phyloP scores from a whole-genome alignment of 2,329 filamentous ascomycete species.

The Cyclaneusma minus region DNA sequence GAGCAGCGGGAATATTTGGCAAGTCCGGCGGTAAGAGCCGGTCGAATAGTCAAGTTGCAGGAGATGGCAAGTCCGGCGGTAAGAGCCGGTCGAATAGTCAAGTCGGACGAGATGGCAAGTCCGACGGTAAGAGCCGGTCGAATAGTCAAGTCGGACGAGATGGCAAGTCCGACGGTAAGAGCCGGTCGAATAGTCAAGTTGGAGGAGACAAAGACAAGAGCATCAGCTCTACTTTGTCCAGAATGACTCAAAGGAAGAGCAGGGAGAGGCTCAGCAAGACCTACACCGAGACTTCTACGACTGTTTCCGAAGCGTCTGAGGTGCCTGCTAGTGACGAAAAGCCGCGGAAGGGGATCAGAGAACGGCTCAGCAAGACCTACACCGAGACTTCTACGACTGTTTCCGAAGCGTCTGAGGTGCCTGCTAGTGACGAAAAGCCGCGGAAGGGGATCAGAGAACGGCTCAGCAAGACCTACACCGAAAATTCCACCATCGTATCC shows the following conservation, averaged over 20 bases:
- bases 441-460: no score
- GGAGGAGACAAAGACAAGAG: no score
- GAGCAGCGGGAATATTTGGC: conserved; percentile 40
- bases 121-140: conserved; percentile 34
- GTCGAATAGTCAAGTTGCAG: conserved; percentile 40
- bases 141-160: conserved; percentile 42
- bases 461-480: no score
- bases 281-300: no score
- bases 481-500: no score
- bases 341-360: no score
- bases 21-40: conserved; percentile 32
- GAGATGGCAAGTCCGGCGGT: conserved; percentile 30
- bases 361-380: no score
- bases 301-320: no score
- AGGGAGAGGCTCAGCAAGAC: conserved; percentile 14
- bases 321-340: no score
- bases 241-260: conserved; percentile 17
- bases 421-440: no score
- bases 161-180: conserved; percentile 30
- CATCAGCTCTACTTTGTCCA: conserved; percentile 41
- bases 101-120: conserved; percentile 36
- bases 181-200: conserved; percentile 40
- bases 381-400: no score
- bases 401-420: no score
- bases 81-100: conserved; percentile 43